Percentiles rank a stretch among this genome's conserved stretches.
phyloP scores from a whole-genome alignment of 495 filamentous ascomycete species.

The Trichoderma gamsii region DNA sequence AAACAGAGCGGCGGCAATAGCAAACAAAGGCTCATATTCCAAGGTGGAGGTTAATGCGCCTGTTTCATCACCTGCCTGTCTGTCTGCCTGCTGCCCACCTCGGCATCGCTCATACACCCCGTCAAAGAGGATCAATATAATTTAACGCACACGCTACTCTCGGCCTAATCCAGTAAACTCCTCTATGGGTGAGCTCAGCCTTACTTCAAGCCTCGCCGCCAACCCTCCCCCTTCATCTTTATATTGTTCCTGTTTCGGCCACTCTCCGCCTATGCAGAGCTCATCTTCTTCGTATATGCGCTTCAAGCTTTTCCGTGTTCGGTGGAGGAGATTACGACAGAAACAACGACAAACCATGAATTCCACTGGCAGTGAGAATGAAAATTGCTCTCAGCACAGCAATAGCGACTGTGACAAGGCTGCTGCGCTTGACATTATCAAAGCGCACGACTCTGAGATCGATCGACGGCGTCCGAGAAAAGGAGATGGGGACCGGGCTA shows the following conservation, averaged over 20 bases:
- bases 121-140: neutral
- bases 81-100: neutral
- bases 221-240: neutral
- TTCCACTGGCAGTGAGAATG: too few species aligned
- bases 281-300: neutral
- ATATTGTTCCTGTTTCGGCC: conserved; percentile 6
- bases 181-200: neutral
- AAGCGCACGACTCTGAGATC: conserved; percentile 3
- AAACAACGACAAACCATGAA: neutral
- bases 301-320: neutral
- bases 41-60: neutral
- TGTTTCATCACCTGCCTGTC: neutral
- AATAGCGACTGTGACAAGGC: neutral
- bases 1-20: too few species aligned
- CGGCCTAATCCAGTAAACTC: too few species aligned
- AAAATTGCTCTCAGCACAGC: too few species aligned
- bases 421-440: neutral
- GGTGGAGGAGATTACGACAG: neutral
- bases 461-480: neutral
- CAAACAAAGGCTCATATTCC: too few species aligned
- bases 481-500: neutral
- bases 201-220: neutral
- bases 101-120: neutral
- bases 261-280: neutral
- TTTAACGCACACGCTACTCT: neutral